Conservation (phyloP, 345 rosid genomes). For the Streptanthus diversifolius region DNA sequence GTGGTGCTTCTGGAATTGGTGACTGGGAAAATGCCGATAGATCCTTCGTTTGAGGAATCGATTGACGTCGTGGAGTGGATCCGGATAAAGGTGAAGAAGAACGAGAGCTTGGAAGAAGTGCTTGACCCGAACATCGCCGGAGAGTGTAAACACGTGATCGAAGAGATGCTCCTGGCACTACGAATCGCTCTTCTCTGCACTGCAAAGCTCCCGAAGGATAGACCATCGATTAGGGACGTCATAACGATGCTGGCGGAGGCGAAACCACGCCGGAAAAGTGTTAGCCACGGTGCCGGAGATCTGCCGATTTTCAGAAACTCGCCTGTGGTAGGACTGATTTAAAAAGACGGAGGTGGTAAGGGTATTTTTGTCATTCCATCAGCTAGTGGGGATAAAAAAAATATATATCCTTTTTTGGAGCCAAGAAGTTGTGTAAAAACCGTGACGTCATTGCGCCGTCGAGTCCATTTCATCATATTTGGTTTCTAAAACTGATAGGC, state of each 20-base stretch:
- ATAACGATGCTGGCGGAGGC: constrained; percentile 86
- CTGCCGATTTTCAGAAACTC: constrained; percentile 55
- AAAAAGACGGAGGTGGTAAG: constrained; percentile 13
- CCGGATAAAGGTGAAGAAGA: constrained; percentile 48
- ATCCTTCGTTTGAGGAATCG: constrained; percentile 70
- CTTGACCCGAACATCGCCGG: constrained; percentile 72
- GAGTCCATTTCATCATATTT: neutral
- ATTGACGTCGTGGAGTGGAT: constrained; percentile 71
- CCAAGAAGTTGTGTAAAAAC: too few species aligned
- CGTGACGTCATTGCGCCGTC: neutral
- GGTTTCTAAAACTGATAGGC: too few species aligned
- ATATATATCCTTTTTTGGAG: too few species aligned
- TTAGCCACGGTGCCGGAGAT: constrained; percentile 49
- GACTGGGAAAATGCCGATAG: constrained; percentile 78
- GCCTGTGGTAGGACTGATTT: constrained; percentile 53
- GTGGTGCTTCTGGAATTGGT: constrained; percentile 78
- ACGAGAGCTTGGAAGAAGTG: constrained; percentile 48
- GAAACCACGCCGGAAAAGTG: constrained; percentile 79
- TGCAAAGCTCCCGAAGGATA: constrained; percentile 75
- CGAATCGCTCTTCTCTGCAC: constrained; percentile 74
- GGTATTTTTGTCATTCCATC: constrained; percentile 14
- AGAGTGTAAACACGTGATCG: constrained; percentile 73
- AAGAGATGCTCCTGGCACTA: constrained; percentile 74
- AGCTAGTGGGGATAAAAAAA: too few species aligned
- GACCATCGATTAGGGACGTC: constrained; percentile 83